Evolutionary conservation across 176 grass and related monocot genomes (phyloP), one percentile per base, ranked within the genome.

Genomic region (Carex cristatella): DNA sequence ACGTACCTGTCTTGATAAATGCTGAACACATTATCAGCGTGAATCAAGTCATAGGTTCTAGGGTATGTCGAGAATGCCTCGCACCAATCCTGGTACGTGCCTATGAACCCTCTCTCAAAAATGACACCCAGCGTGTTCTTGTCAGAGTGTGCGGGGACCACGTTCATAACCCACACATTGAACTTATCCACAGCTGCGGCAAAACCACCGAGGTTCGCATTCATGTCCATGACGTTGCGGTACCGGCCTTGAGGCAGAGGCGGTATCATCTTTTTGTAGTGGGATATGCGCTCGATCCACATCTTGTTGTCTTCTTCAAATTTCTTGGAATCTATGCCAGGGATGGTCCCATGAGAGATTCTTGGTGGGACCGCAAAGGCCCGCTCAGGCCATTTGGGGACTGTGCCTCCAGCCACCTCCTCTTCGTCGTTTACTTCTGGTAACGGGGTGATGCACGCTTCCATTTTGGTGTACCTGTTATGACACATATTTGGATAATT

Each of bases 141-240:
- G 33, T 88, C 88, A 4, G 90, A 91, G 83, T 89, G 91, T 8
- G 90, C 87, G 0, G 95, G 92, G 2, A 94, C 89, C 0, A 94
- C 95, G 0, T 98, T 98, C 95, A 98, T 98, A 72, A 94, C 91
- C 95, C 95, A 98, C 58, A 93, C 83, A 27, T 90, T 90, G 79
- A 91, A 91, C 84, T 94, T 90, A 1, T 85, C 84, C 62, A 94
- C 60, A 58, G 92, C 69, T 19, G 95, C 95, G 19, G 95, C 90
- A 23, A 98, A 94, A 9, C 95, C 95, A 1, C 92, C 95, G 42
- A 98, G 55, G 79, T 98, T 93, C 0, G 95, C 92, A 3, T 94
- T 98, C 95, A 98, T 98, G 86, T 98, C 95, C 95, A 98, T 94
- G 57, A 98, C 82, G 84, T 98, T 98, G 70, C 95, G 89, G 74